phyloP scores from a whole-genome alignment of 805 yeast genomes.

The Monosporozyma solicola region DNA sequence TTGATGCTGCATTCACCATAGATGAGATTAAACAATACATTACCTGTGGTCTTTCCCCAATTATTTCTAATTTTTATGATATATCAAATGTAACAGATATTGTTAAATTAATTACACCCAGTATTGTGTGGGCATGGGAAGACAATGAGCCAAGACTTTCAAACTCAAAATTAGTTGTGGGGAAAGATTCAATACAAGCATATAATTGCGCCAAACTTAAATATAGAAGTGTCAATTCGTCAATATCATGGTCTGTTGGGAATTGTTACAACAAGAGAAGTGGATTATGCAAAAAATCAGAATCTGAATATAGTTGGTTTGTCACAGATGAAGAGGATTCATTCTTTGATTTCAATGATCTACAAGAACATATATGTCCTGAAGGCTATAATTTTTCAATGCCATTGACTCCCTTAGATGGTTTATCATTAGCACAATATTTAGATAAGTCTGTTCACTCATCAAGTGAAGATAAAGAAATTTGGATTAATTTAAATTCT shows the following conservation, averaged over 20 bases:
- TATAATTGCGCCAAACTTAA: slow-evolving; percentile 37
- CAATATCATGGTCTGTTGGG: slow-evolving; percentile 52
- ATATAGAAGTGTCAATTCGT: slow-evolving; percentile 11
- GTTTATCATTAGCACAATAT: slow-evolving; percentile 21
- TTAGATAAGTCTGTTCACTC: slow-evolving; percentile 4
- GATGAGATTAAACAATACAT: slow-evolving; percentile 33
- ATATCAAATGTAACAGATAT: slow-evolving; percentile 21
- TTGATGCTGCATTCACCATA: slow-evolving; percentile 38
- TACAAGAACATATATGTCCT: slow-evolving; percentile 29
- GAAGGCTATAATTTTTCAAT: slow-evolving; percentile 32
- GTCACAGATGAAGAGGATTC: slow-evolving; percentile 27
- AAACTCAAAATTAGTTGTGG: slow-evolving; percentile 6
- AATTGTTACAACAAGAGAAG: slow-evolving; percentile 51
- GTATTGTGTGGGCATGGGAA: slow-evolving; percentile 69
- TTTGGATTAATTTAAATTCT: slow-evolving; percentile 80
- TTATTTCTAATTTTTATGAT: slow-evolving; percentile 37
- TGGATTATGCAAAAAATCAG: slow-evolving; percentile 46
- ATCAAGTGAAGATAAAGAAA: slow-evolving; percentile 2
- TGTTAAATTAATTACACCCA: slow-evolving; percentile 26
- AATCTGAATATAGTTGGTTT: slow-evolving; percentile 37
- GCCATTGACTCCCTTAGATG: slow-evolving; percentile 46
- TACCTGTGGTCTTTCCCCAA: slow-evolving; percentile 57
- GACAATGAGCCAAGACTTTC: slow-evolving; percentile 39
- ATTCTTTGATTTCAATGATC: slow-evolving; percentile 37
- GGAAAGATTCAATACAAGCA: slow-evolving; percentile 27